Base-by-base conservation (phyloP, 495 filamentous ascomycete genomes). In the Jackrogersella multiformis region DNA sequence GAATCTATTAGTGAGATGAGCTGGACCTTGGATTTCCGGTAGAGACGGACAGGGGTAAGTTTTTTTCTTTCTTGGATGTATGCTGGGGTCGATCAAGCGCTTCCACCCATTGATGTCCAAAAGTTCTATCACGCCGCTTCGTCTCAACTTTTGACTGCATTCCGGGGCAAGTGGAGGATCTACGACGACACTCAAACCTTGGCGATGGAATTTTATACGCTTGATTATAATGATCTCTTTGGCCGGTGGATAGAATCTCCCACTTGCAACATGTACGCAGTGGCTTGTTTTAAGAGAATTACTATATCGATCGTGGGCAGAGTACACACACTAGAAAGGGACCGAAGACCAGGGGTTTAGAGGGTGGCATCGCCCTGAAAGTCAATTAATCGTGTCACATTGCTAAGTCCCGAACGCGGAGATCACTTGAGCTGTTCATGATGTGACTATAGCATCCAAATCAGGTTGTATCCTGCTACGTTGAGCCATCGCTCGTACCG, bases 351-450 rank as follows among this genome's bases (percentile, higher is more conserved):
- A 26, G 49, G 24, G 26, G 57, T 56, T 58, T 39, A 52, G 52
- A 62, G 57, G 67, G 67, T 65, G 52, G 23, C 45, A 66, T 70
- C 57, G 60, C 67, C 67, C 67, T 70, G 67, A 62, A 65, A 57
- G 67, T 58, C 56, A 70, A 70, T 70, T 49, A 61, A 70, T 70
- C 57, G 67, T 70, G 67, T 66, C 45, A 56, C 39, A 70, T 70
- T 56, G 52, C 67, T 62, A 70, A 66, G 67, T 70, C 67, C 67
- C 67, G 67, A 70, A 56, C 55, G 67, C 67, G 67, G 67, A 70
- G 61, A 70, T 70, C 67, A 70, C 67, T 70, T 70, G 61, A 70
- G 61, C 67, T 70, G 52, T 70, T 58, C 56, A 61, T 70, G 39
- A 66, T 70, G 67, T 64, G 53, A 70, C 67, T n/a, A n/a, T 21